Evolutionary conservation across 768 basidiomycete genomes (phyloP).

Genomic region (Tulasnella sp.): DNA sequence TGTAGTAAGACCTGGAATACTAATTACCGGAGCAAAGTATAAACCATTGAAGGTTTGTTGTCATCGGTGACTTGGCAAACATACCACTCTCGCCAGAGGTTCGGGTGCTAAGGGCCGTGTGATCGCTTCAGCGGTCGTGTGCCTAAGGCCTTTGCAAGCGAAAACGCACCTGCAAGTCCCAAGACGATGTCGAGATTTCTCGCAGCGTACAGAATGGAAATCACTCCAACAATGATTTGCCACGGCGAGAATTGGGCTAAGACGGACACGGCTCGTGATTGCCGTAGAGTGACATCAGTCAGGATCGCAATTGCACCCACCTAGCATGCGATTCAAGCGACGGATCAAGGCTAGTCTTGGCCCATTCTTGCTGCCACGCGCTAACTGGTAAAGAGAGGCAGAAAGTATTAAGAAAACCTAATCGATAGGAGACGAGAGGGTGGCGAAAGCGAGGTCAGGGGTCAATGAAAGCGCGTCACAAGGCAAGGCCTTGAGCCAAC

Average conservation of each 20-base stretch:
- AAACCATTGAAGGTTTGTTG: constrained; percentile 1
- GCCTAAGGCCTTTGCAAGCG: neutral
- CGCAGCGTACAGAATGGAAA: constrained; percentile 74
- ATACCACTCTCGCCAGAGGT: constrained; percentile 75
- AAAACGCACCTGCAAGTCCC: constrained; percentile 59
- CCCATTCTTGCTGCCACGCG: constrained; percentile 48
- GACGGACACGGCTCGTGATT: too few relatives aligned
- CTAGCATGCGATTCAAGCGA: constrained; percentile 43
- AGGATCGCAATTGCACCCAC: constrained; percentile 32
- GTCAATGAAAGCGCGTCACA: neutral
- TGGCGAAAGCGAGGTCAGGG: constrained; percentile 7
- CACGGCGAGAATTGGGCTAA: constrained; percentile 85
- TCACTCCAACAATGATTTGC: constrained; percentile 79
- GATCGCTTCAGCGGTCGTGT: neutral
- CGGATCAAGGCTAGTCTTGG: constrained; percentile 60
- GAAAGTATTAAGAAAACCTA: constrained; percentile 83
- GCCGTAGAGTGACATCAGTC: too few relatives aligned
- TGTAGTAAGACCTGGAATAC: constrained; percentile 90
- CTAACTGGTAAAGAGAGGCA: constrained; percentile 83
- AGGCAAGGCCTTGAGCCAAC: constrained; percentile 17
- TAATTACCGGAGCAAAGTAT: constrained; percentile 24
- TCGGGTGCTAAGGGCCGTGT: constrained; percentile 57
- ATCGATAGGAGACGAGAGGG: neutral
- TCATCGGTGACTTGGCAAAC: constrained; percentile 22
- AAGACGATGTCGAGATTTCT: constrained; percentile 78